Base-by-base conservation (phyloP, 768 basidiomycete genomes). In the Mycena rebaudengoi region DNA sequence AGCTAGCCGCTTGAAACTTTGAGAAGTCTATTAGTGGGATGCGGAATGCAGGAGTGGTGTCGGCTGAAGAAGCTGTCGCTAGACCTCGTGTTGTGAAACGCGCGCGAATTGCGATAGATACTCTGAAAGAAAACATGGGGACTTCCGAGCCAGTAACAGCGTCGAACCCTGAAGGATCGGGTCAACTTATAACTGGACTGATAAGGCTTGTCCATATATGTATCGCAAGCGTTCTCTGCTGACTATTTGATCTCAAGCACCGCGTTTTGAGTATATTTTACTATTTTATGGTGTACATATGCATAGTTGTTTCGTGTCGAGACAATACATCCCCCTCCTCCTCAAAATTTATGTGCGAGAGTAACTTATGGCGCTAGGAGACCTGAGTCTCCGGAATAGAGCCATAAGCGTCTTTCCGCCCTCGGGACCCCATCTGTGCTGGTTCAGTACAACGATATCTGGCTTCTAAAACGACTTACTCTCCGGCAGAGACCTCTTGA, bases 21-120 rank as follows among this genome's bases (percentile, higher is more conserved):
- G 85, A 80, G 67, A 96, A 94, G 79, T 94, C 87, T 69, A 95
- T 86, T 28, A 94, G 78, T 26, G 94, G 94, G 54, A 95, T 93
- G 32, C 78, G 79, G 71, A 91, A 89, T 30, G 61, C 65, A 54
- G 57, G n/a, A 25, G 75, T 70, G 3, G 48, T 63, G 53, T 69
- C 56, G 29, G n/a, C n/a, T n/a, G n/a, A n/a, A n/a, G 72, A 66
- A 25, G 69, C 41, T 40, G 74, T 79, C 30, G 72, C 75, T 32
- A 75, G 72, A 43, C 66, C 65, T 40, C 78, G 76, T 35, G 61
- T 72, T 13, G 62, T 58, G 23, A 62, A 26, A 57, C 50, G n/a
- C 52, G 71, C 46, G 21, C 70, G 73, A 25, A 67, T 26, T 40
- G 70, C 30, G 32, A 74, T 53, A 32, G 72, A 70, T 7, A 68